Percentiles rank a stretch among this genome's conserved stretches.
phyloP scores from a whole-genome alignment of 129 eudicot species.

The Chrysanthemum lavandulifolium region DNA sequence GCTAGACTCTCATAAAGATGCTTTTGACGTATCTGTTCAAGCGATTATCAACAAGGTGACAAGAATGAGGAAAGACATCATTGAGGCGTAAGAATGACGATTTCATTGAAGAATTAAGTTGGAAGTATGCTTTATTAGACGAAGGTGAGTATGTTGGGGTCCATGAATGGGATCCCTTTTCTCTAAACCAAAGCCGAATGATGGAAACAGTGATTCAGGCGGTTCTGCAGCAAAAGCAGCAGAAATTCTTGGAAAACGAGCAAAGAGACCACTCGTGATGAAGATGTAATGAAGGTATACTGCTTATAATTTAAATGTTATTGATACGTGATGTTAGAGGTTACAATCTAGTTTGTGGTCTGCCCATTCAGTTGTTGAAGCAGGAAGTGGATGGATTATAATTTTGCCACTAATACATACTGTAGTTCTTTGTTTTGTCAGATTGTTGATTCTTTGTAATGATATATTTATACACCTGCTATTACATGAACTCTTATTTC shows the following conservation, averaged over 20 bases:
- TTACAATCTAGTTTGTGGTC: conserved; percentile 19
- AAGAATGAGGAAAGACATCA: conserved; percentile 62
- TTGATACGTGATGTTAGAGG: conserved; percentile 28
- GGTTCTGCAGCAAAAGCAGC: conserved; percentile 59
- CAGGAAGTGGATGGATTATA: conserved; percentile 24
- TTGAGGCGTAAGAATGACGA: conserved; percentile 56
- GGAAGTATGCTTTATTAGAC: conserved; percentile 87
- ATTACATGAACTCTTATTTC: conserved; percentile 19
- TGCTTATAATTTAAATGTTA: conserved; percentile 21
- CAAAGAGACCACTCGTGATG: conserved; percentile 58
- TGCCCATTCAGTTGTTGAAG: conserved; percentile 19
- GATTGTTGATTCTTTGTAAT: conserved; percentile 41
- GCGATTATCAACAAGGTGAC: conserved; percentile 83
- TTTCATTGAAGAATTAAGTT: conserved; percentile 81
- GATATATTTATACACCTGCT: conserved; percentile 29
- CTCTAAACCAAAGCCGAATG: conserved; percentile 59
- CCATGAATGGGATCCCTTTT: conserved; percentile 95
- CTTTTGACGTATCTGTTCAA: conserved; percentile 56
- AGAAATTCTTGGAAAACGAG: conserved; percentile 90
- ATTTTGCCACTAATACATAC: conserved; percentile 34
- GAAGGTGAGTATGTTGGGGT: conserved; percentile 71
- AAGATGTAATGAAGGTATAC: conserved; percentile 31
- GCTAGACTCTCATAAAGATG: conserved; percentile 41
- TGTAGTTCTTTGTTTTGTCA: conserved; percentile 27
- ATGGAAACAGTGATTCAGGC: conserved; percentile 35